phyloP scores from a whole-genome alignment of 1,284 basidiomycete genomes.

The Leccinum pachyderme region DNA sequence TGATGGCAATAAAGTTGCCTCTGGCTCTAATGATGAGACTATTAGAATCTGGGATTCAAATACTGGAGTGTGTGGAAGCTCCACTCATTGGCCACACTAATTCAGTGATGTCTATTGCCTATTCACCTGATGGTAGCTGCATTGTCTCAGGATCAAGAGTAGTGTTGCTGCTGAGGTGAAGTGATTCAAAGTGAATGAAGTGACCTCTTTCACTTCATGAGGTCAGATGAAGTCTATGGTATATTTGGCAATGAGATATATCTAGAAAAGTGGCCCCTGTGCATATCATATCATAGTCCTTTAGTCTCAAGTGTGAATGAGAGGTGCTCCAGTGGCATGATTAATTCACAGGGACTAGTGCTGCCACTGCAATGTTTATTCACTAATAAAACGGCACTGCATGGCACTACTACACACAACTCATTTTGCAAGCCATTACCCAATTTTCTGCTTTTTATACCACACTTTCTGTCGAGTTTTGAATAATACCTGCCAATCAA shows the following conservation, averaged over 20 bases:
- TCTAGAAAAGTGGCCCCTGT: background rate
- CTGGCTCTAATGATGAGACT: conserved; percentile 11
- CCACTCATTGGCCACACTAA: conserved; percentile 5
- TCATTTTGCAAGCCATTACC: too few relatives aligned
- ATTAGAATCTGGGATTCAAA: conserved; percentile 15
- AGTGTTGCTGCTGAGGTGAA: too few relatives aligned
- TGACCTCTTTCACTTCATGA: background rate
- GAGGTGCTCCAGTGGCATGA: too few relatives aligned
- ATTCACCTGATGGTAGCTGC: conserved; percentile 18
- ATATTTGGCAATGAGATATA: background rate
- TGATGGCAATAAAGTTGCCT: conserved; percentile 5
- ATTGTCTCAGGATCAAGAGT: conserved; percentile 20
- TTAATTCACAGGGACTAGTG: too few relatives aligned
- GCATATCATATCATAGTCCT: too few relatives aligned
- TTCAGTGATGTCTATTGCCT: conserved; percentile 12
- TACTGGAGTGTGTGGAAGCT: conserved; percentile 13
- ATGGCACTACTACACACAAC: too few relatives aligned
- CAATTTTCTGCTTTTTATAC: too few relatives aligned
- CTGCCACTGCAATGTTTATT: too few relatives aligned
- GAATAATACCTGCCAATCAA: too few relatives aligned
- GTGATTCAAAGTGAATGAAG: background rate
- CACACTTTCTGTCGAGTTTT: too few relatives aligned
- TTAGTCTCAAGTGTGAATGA: too few relatives aligned
- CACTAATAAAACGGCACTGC: too few relatives aligned
- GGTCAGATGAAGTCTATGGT: background rate